phyloP scores from a whole-genome alignment of 768 basidiomycete genomes.

The Neoboletus subvelutipes region DNA sequence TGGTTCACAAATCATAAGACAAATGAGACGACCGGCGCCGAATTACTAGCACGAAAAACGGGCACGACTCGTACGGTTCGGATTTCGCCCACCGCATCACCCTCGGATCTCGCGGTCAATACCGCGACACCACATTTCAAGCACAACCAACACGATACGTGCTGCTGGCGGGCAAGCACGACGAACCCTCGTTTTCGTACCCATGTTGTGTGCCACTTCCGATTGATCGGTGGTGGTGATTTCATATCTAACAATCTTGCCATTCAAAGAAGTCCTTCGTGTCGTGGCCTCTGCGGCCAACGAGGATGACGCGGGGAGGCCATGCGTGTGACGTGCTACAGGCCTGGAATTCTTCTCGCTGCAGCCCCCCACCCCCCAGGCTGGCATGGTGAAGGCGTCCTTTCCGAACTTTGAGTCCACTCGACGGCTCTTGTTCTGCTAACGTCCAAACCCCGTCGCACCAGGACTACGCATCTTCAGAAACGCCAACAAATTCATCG shows the following conservation, averaged over 20 bases:
- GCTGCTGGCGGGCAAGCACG: neutral
- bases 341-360: neutral
- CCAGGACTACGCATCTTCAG: neutral
- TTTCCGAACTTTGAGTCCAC: neutral
- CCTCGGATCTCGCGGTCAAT: too few relatives aligned
- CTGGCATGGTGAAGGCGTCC: neutral
- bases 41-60: too few relatives aligned
- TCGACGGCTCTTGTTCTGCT: neutral
- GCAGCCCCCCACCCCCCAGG: neutral
- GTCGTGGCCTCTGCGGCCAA: neutral
- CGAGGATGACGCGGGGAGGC: conserved; percentile 7
- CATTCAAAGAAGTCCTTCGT: neutral
- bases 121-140: neutral
- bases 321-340: neutral
- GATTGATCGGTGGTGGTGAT: neutral
- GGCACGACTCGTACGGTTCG: too few relatives aligned
- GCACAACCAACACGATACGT: neutral
- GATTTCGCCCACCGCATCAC: too few relatives aligned
- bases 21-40: too few relatives aligned
- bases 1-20: too few relatives aligned
- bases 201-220: too few relatives aligned
- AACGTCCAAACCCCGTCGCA: neutral
- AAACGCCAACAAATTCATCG: neutral
- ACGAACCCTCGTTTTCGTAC: neutral
- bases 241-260: neutral